Percentiles rank a stretch among this genome's conserved stretches.
Evolutionary conservation across 768 basidiomycete species (phyloP).

Genomic region (Mycena polygramma): DNA sequence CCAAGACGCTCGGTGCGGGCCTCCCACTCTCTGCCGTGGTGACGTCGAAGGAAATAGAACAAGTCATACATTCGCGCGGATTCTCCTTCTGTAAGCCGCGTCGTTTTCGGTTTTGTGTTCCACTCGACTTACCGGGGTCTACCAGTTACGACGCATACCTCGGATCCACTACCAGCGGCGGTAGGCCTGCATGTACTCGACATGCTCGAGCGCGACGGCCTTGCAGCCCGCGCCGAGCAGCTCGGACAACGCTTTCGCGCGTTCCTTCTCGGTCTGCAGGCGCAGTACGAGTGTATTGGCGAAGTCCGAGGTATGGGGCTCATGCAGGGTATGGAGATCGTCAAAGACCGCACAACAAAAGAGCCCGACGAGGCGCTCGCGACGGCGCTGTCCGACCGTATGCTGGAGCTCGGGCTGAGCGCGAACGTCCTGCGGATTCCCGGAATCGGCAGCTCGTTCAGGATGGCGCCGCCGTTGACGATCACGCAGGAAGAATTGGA

Average conservation of each 20-base stretch:
- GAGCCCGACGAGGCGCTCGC: constrained; percentile 37
- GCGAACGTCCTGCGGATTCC: constrained; percentile 40
- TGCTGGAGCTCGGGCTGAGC: constrained; percentile 40
- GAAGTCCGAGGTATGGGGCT: constrained; percentile 40
- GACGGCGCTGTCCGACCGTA: constrained; percentile 34
- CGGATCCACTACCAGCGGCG: constrained; percentile 40
- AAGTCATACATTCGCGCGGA: constrained; percentile 36
- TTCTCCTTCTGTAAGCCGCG: constrained; percentile 39
- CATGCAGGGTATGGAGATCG: constrained; percentile 40
- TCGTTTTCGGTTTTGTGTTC: constrained; percentile 1
- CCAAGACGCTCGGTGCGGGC: constrained; percentile 42
- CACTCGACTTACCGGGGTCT: constrained; percentile 8
- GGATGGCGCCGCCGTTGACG: constrained; percentile 40
- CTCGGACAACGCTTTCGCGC: constrained; percentile 37
- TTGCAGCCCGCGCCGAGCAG: constrained; percentile 34
- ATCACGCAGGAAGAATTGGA: constrained; percentile 37
- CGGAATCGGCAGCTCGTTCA: constrained; percentile 39
- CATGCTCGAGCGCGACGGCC: constrained; percentile 39
- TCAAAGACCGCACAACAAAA: constrained; percentile 36
- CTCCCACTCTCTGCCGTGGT: constrained; percentile 40
- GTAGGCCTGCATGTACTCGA: constrained; percentile 37
- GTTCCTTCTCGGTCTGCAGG: constrained; percentile 35
- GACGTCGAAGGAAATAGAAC: constrained; percentile 39
- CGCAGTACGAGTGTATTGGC: constrained; percentile 40
- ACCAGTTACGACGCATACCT: constrained; percentile 39